Evolutionary conservation across 768 basidiomycete genomes (phyloP).

Genomic region (Hygrophoropsis aurantiaca): DNA sequence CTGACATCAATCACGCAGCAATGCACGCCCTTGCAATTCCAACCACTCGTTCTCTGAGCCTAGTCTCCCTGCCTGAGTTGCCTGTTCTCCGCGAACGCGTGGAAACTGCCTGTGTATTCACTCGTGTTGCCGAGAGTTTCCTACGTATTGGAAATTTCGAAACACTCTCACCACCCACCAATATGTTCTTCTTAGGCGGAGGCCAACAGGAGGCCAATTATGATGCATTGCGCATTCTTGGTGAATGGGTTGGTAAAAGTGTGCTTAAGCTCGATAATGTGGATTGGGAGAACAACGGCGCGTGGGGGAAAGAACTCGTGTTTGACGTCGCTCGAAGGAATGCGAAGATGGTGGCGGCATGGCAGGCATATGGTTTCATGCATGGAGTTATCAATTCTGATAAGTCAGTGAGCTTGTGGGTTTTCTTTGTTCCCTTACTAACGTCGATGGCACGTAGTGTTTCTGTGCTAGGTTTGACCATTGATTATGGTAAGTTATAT

Average conservation of each 20-base stretch:
- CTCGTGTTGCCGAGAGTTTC: constrained; percentile 87
- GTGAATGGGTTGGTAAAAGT: constrained; percentile 67
- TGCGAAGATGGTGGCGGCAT: constrained; percentile 89
- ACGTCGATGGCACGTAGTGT: constrained; percentile 43
- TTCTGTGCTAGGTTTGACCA: constrained; percentile 72
- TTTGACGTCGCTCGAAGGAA: constrained; percentile 82
- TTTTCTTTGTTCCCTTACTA: constrained; percentile 1
- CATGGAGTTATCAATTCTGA: constrained; percentile 98
- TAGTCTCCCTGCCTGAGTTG: constrained; percentile 72
- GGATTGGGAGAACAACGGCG: constrained; percentile 42
- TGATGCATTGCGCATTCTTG: constrained; percentile 72
- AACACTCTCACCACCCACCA: constrained; percentile 70
- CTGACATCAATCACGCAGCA: constrained; percentile 37
- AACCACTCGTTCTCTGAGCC: constrained; percentile 82
- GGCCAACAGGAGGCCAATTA: constrained; percentile 75
- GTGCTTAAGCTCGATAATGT: constrained; percentile 51
- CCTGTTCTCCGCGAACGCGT: constrained; percentile 72
- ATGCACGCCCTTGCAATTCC: constrained; percentile 84
- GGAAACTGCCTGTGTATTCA: constrained; percentile 73
- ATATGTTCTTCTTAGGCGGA: constrained; percentile 68
- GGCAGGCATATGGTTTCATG: constrained; percentile 96
- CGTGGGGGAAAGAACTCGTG: constrained; percentile 74
- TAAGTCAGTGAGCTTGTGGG: constrained; percentile 53
- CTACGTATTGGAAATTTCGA: constrained; percentile 91
- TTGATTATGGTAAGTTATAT: constrained; percentile 62